Conservation (phyloP, 2,329 filamentous ascomycete species). For the Daldinia sp. region DNA sequence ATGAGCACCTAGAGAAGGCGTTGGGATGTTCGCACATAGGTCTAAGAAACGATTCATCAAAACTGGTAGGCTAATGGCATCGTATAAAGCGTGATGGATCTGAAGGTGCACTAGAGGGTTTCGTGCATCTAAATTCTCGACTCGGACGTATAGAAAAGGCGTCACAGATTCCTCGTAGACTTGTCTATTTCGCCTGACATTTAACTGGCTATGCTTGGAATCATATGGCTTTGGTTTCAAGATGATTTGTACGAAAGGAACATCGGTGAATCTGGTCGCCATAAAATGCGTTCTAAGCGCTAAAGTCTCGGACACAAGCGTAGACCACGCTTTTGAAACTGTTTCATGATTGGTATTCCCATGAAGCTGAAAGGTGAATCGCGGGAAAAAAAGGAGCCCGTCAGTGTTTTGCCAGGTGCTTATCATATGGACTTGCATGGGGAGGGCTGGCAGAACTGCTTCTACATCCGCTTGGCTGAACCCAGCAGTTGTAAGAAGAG, state of each 20-base stretch:
- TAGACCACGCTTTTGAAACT: constrained; percentile 68
- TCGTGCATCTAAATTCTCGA: constrained; percentile 24
- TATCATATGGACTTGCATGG: constrained; percentile 85
- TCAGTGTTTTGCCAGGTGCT: constrained; percentile 74
- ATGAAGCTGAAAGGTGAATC: constrained; percentile 68
- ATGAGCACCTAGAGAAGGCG: background rate
- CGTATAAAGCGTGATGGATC: constrained; percentile 89
- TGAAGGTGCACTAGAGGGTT: constrained; percentile 57
- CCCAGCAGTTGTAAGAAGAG: constrained; percentile 51
- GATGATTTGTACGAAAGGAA: constrained; percentile 71
- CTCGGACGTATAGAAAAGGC: constrained; percentile 41
- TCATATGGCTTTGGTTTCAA: constrained; percentile 50
- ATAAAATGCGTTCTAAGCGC: constrained; percentile 76
- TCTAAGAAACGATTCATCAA: constrained; percentile 59
- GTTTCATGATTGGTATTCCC: constrained; percentile 48
- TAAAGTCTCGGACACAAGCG: constrained; percentile 62
- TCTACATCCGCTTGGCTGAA: constrained; percentile 60
- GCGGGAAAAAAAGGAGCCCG: constrained; percentile 76
- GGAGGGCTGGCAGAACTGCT: constrained; percentile 70
- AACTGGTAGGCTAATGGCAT: constrained; percentile 77
- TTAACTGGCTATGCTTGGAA: constrained; percentile 11
- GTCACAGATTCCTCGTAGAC: constrained; percentile 35
- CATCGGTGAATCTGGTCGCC: constrained; percentile 53
- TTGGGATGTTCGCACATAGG: constrained; percentile 33
- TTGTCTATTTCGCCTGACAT: constrained; percentile 35